These are phyloP conservation scores for Sporothrix phasma DNA, from an alignment of 2,329 filamentous ascomycete species.

Conservation along the genomic window DNA sequence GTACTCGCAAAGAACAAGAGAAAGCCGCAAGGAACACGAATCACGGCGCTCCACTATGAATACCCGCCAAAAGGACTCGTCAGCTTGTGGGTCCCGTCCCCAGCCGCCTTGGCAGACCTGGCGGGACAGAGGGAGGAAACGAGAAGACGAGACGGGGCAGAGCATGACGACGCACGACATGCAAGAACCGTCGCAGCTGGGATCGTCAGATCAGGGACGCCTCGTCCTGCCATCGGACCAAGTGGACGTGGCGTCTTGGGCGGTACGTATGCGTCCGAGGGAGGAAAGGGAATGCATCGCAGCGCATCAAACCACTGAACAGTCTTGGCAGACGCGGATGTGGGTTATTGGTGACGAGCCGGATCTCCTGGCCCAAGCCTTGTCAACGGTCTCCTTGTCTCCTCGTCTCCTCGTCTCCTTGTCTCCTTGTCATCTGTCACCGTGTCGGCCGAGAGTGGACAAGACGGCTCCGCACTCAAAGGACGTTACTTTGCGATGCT, in stretches of 20 bases:
- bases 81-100: constrained; percentile 12
- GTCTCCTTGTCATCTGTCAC: too few relatives aligned
- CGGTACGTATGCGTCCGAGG: not conserved
- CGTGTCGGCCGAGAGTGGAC: too few relatives aligned
- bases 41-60: not conserved
- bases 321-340: too few relatives aligned
- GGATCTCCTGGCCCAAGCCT: too few relatives aligned
- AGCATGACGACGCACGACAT: not conserved
- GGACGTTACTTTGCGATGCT: too few relatives aligned
- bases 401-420: too few relatives aligned
- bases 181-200: not conserved
- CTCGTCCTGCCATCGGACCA: not conserved
- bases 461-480: too few relatives aligned
- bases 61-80: constrained; percentile 10
- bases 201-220: not conserved
- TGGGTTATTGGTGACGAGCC: too few relatives aligned
- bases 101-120: constrained; percentile 6
- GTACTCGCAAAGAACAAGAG: not conserved
- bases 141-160: not conserved
- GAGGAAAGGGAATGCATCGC: not conserved
- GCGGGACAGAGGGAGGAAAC: not conserved
- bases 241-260: not conserved
- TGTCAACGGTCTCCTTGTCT: too few relatives aligned
- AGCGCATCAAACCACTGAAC: too few relatives aligned
- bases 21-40: not conserved